Evolutionary conservation across 495 filamentous ascomycete genomes (phyloP), one percentile per base, ranked within the genome.

Genomic region (Emericellopsis terricola): DNA sequence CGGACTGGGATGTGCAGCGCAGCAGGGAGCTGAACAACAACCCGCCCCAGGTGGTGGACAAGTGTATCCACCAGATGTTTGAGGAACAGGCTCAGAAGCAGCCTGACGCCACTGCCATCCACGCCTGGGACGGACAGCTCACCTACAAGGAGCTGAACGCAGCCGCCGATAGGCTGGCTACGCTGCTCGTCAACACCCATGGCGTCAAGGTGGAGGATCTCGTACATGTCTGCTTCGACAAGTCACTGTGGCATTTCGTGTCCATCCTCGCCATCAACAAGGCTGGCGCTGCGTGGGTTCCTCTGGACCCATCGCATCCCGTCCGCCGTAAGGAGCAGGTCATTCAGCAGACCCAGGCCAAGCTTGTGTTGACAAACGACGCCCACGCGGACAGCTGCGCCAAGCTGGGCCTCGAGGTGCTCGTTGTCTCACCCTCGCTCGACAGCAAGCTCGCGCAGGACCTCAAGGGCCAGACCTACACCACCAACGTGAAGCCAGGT

Each of bases 81-180:
- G 38, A 39, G 26, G 31, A 36, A 8, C 38, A 38, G 8, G 41
- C 37, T 10, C 20, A 17, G 8, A 28, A 34, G 11, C 31, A 33
- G 18, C 46, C 43, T 0, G 41, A 44, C 7, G 40, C 32, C 7
- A 29, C 37, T 28, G 49, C 51, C 3, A 34, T 55, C 2, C 36
- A 36, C 27, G 44, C 47, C 18, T 73, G 71, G 69, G 71, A 76
- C 52, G 69, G 67, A 14, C 56, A 40, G 8, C 96, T 93, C 48
- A 92, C 78, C 2, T 97, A 97, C 53, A 55, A 57, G 38, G 81
- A 94, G 46, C 93, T 97, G 39, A 71, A 85, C 48, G 76, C 91
- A 52, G 78, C 78, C 1, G 78, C 81, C 8, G 91, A 92, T 46
- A 64, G 72, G 8, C 58, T 96, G 3, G 78, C 79, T 7, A 78